A percentile compares a stretch with the other conserved stretches of the same genome.
These are phyloP conservation scores for Ustilago sp. DNA, from an alignment of 1,284 basidiomycete genomes.

Conservation along the genomic window DNA sequence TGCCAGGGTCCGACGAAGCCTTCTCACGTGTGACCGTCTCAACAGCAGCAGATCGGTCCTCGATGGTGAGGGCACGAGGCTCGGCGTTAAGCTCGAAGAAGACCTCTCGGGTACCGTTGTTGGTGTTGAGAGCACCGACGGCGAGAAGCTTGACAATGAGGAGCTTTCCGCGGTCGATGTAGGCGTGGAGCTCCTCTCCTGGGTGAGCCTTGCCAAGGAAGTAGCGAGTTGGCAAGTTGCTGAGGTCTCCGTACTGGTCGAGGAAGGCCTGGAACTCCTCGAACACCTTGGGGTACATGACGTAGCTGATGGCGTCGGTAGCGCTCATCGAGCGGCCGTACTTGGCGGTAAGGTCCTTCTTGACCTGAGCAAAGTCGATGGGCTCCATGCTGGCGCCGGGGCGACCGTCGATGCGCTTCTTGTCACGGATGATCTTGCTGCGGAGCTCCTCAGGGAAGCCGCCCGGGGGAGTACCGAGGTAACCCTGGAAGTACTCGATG, in stretches of 20 bases:
- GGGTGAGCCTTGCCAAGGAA: conserved; percentile 92
- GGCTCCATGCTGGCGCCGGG: conserved; percentile 89
- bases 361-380: conserved; percentile 94
- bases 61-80: conserved; percentile 74
- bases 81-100: conserved; percentile 83
- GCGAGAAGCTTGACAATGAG: conserved; percentile 96
- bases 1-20: conserved; percentile 91
- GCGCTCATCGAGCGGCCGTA: conserved; percentile 90
- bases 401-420: conserved; percentile 90
- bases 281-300: conserved; percentile 96
- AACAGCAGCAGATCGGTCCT: conserved; percentile 95
- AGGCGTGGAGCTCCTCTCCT: conserved; percentile 95
- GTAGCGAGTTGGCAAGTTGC: conserved; percentile 87
- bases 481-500: conserved; percentile 76
- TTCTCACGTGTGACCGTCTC: conserved; percentile 91
- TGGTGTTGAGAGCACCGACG: conserved; percentile 89
- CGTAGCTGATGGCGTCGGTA: conserved; percentile 89
- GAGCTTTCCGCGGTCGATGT: conserved; percentile 95
- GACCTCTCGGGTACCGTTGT: conserved; percentile 91
- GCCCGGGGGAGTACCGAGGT: conserved; percentile 81
- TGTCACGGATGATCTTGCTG: conserved; percentile 90
- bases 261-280: conserved; percentile 96
- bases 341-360: conserved; percentile 89
- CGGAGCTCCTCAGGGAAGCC: conserved; percentile 98
- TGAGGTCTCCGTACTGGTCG: conserved; percentile 92